These are phyloP conservation scores for Quaeritorhiza haematococci DNA, from an alignment of 371 early-diverging fungal species.

Conservation along the genomic window DNA sequence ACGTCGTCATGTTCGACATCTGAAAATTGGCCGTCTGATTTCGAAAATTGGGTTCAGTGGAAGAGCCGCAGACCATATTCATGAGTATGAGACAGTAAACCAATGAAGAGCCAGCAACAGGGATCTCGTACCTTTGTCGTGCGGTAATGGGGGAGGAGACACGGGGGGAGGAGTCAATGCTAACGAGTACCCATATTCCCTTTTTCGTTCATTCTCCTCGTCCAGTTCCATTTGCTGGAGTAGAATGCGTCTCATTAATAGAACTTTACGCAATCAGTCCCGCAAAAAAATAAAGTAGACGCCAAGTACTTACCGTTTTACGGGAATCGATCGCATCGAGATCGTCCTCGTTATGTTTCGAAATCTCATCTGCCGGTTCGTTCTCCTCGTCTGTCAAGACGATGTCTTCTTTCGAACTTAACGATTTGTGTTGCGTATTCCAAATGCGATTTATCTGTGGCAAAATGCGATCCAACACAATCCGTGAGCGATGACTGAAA, in stretches of 20 bases:
- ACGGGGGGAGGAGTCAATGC: slow-evolving; percentile 8
- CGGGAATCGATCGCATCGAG: no score
- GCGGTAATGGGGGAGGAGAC: slow-evolving; percentile 16
- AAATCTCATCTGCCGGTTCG: slow-evolving; percentile 17
- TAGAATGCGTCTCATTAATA: neutral
- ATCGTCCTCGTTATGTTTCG: no score
- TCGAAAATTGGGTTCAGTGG: no score
- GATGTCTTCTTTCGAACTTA: slow-evolving; percentile 40
- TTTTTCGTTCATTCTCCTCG: slow-evolving; percentile 23
- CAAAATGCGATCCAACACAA: slow-evolving; percentile 1
- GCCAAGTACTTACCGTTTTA: slow-evolving; percentile 3
- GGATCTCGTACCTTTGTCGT: neutral
- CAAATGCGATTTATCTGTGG: slow-evolving; percentile 80
- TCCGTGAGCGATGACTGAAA: neutral
- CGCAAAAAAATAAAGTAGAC: no score
- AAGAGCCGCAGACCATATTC: no score
- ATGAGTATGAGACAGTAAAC: no score
- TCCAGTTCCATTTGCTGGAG: slow-evolving; percentile 18
- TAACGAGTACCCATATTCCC: slow-evolving; percentile 8
- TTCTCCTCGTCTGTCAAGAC: slow-evolving; percentile 14
- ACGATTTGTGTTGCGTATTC: slow-evolving; percentile 78
- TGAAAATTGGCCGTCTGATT: no score
- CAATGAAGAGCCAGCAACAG: neutral
- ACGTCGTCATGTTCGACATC: slow-evolving; percentile 25
- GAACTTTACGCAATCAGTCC: neutral